These are phyloP conservation scores for Gossypium trilobum DNA, from an alignment of 441 rosid genomes.

Conservation along the genomic window DNA sequence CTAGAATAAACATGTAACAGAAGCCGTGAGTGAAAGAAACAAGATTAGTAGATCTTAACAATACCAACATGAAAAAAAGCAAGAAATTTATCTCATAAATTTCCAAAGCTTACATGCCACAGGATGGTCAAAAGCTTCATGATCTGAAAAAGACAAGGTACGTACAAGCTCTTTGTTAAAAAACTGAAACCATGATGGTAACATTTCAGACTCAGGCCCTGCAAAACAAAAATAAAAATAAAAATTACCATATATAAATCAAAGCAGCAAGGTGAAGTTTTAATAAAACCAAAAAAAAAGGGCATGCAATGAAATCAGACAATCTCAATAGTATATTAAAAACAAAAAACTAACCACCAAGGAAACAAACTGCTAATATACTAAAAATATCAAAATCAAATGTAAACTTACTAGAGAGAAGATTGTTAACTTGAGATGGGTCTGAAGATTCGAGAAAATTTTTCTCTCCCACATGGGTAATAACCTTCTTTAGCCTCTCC, in stretches of 20 bases:
- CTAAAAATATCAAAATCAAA: background rate
- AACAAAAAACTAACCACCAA: background rate
- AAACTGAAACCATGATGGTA: constrained; percentile 82
- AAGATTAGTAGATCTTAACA: background rate
- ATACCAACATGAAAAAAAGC: constrained; percentile 7
- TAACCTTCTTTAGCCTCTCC: constrained; percentile 65
- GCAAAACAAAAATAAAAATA: constrained; percentile 20
- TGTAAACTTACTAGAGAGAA: constrained; percentile 57
- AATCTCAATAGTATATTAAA: background rate
- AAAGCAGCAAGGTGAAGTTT: constrained; percentile 1
- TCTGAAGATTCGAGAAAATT: constrained; percentile 45
- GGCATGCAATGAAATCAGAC: background rate
- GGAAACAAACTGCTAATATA: background rate
- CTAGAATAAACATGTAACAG: background rate
- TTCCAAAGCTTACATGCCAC: constrained; percentile 75
- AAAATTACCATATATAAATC: constrained; percentile 13
- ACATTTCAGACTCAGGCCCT: constrained; percentile 66
- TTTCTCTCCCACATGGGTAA: constrained; percentile 65
- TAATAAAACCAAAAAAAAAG: background rate
- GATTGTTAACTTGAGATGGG: constrained; percentile 44
- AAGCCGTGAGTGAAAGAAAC: background rate
- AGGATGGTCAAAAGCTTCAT: constrained; percentile 97
- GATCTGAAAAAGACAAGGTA: constrained; percentile 72
- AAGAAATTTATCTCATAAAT: constrained; percentile 16
- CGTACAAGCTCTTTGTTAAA: constrained; percentile 71